These are phyloP conservation scores for Penicillium thymicola DNA, from an alignment of 2,329 filamentous ascomycete genomes.

Conservation along the genomic window DNA sequence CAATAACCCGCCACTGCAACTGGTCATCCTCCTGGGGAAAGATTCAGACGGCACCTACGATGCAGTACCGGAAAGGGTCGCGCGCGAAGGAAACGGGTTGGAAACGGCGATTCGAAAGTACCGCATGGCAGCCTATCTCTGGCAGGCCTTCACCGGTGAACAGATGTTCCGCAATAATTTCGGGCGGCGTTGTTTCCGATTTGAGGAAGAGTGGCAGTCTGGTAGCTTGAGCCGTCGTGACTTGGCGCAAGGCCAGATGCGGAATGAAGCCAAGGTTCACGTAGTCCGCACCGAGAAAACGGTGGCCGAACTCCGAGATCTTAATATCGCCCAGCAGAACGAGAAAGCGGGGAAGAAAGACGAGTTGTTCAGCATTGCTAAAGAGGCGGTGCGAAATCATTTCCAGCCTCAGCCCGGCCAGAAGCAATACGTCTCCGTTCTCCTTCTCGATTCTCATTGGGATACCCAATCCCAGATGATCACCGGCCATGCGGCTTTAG, in stretches of 20 bases:
- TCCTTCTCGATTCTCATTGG: slow-evolving; percentile 88
- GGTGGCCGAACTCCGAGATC: slow-evolving; percentile 73
- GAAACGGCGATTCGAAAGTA: slow-evolving; percentile 84
- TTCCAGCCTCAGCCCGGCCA: slow-evolving; percentile 74
- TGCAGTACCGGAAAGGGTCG: slow-evolving; percentile 68
- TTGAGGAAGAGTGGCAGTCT: slow-evolving; percentile 91
- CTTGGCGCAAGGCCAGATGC: slow-evolving; percentile 66
- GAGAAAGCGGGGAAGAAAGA: slow-evolving; percentile 64
- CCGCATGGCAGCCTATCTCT: slow-evolving; percentile 90
- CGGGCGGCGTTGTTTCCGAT: slow-evolving; percentile 79
- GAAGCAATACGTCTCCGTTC: slow-evolving; percentile 80
- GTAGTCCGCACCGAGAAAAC: slow-evolving; percentile 80
- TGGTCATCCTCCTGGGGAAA: slow-evolving; percentile 81
- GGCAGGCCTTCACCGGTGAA: slow-evolving; percentile 95
- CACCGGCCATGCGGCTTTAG: slow-evolving; percentile 79
- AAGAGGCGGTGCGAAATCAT: slow-evolving; percentile 72
- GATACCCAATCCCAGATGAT: slow-evolving; percentile 68
- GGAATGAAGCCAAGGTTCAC: slow-evolving; percentile 88
- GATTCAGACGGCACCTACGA: slow-evolving; percentile 87
- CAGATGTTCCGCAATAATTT: slow-evolving; percentile 91
- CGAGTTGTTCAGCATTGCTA: slow-evolving; percentile 72
- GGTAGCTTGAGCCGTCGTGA: slow-evolving; percentile 78
- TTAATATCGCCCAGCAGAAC: slow-evolving; percentile 77
- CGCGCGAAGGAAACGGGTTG: slow-evolving; percentile 77
- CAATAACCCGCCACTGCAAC: slow-evolving; percentile 76